These are phyloP conservation scores for Melampsora americana DNA, from an alignment of 1,284 basidiomycete species.

Conservation along the genomic window DNA sequence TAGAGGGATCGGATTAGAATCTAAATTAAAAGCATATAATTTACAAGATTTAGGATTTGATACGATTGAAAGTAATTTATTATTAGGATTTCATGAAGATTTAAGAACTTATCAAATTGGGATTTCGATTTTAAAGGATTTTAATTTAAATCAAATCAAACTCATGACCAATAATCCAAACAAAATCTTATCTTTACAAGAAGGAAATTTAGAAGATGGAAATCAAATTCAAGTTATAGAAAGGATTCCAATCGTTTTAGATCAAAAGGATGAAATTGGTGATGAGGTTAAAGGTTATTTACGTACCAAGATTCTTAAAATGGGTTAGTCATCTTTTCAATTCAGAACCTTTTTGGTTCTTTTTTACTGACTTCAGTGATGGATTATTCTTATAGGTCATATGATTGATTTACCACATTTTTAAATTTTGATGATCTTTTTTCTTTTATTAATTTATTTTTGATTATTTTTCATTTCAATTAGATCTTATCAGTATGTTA, in stretches of 20 bases:
- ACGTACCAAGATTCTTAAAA: conserved; percentile 87
- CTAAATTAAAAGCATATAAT: conserved; percentile 97
- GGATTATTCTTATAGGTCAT: conserved; percentile 8
- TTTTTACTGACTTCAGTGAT: neutral
- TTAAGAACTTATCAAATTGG: conserved; percentile 91
- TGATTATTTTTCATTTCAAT: neutral
- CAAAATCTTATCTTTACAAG: conserved; percentile 53
- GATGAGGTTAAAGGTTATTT: conserved; percentile 92
- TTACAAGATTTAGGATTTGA: conserved; percentile 97
- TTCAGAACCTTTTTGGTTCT: neutral
- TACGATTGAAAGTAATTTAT: conserved; percentile 92
- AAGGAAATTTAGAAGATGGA: conserved; percentile 47
- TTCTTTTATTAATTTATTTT: neutral
- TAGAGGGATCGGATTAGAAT: conserved; percentile 92
- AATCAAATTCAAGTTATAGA: conserved; percentile 48
- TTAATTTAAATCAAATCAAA: conserved; percentile 58
- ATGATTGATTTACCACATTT: conserved; percentile 10
- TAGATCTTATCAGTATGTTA: too few species aligned
- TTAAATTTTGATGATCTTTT: neutral
- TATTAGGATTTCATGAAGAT: conserved; percentile 92
- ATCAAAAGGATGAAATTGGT: conserved; percentile 56
- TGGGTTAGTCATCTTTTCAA: conserved; percentile 63
- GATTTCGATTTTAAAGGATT: conserved; percentile 79
- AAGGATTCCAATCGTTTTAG: conserved; percentile 53
- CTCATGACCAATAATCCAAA: conserved; percentile 55